Base-by-base conservation (phyloP, 345 rosid species). In the Moringa oleifera region DNA sequence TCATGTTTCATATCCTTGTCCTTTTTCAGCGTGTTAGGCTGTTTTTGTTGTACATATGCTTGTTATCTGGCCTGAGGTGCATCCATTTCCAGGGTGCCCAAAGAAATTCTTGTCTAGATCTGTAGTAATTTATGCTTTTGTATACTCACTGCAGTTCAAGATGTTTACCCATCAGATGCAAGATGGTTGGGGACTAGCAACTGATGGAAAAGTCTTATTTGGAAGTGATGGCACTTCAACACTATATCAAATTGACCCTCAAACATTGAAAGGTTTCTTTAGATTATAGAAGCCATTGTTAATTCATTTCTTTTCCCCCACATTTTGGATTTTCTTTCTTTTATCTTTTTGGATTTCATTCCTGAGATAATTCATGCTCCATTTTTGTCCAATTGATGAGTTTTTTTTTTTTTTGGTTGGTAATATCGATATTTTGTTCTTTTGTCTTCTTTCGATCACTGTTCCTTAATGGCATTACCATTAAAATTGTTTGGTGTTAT, bases 161-260 rank as follows among this genome's bases (percentile, higher is more conserved):
- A 53, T 71, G 73, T 91, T 89, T 77, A 78, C 72, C 57, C 96
- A 95, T 77, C 70, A 77, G 69, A 95, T 95, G 98, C 51, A 79
- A 54, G 99, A 95, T 79, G 99, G 98, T 18, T 95, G 99, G 96
- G 98, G 99, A 55, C 81, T 91, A 51, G 91, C 98, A 63, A 87
- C 91, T 23, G 95, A 95, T 75, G 98, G 99, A 23, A 71, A 89
- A 64, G 69, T 81, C 62, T 61, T 95, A 67, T 87, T 85, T 65
- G 96, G 99, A 69, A 90, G 86, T 62, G 96, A 95, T 74, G 99
- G 98, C 62, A 80, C 87, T 67, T 91, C 99, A 62, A 75, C 83
- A 20, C 74, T 95, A 54, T 95, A 95, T 68, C 81, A 70, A 63
- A 81, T 95, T 64, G 82, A 87, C 63, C 93, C 95, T 55, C 75